phyloP scores from a whole-genome alignment of 2,329 filamentous ascomycete species.

The Chrysosporium keratinophilum region DNA sequence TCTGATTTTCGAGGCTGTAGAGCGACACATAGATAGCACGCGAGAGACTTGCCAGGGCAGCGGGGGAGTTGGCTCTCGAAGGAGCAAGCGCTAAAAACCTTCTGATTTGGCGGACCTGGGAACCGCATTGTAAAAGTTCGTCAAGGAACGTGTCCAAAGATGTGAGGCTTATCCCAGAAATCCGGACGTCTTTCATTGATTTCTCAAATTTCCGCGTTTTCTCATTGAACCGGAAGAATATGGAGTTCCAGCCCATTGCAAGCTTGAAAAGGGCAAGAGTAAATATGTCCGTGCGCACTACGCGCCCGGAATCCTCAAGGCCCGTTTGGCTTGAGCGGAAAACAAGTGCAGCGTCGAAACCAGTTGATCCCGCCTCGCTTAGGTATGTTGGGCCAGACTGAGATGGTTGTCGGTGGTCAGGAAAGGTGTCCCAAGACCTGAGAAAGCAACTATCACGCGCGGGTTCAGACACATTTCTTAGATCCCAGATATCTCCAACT shows the following conservation, averaged over 20 bases:
- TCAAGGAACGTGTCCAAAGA: slow-evolving; percentile 29
- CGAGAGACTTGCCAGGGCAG: slow-evolving; percentile 29
- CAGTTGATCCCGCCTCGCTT: slow-evolving; percentile 33
- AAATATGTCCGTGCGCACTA: slow-evolving; percentile 31
- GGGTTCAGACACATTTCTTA: slow-evolving; percentile 21
- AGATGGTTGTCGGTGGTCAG: slow-evolving; percentile 21
- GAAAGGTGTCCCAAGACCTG: slow-evolving; percentile 36
- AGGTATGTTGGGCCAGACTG: slow-evolving; percentile 33
- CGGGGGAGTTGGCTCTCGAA: slow-evolving; percentile 21
- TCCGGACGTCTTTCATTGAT: slow-evolving; percentile 35
- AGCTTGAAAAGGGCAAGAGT: slow-evolving; percentile 33
- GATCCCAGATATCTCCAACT: slow-evolving; percentile 28
- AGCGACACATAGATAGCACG: slow-evolving; percentile 28
- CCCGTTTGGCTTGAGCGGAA: slow-evolving; percentile 20
- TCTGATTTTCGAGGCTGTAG: slow-evolving; percentile 30
- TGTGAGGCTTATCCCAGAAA: slow-evolving; percentile 43
- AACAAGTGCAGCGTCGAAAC: slow-evolving; percentile 32
- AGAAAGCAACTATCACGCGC: slow-evolving; percentile 17
- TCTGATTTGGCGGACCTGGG: slow-evolving; percentile 29
- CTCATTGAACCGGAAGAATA: slow-evolving; percentile 35
- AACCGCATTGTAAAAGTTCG: slow-evolving; percentile 29
- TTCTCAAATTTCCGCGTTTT: slow-evolving; percentile 30
- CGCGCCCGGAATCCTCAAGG: slow-evolving; percentile 21
- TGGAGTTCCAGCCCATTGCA: slow-evolving; percentile 37
- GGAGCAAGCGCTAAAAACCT: slow-evolving; percentile 27